Percentiles rank a stretch among this genome's conserved stretches.
Conservation (phyloP, 306 rosid genomes). For the Mimosa pudica region DNA sequence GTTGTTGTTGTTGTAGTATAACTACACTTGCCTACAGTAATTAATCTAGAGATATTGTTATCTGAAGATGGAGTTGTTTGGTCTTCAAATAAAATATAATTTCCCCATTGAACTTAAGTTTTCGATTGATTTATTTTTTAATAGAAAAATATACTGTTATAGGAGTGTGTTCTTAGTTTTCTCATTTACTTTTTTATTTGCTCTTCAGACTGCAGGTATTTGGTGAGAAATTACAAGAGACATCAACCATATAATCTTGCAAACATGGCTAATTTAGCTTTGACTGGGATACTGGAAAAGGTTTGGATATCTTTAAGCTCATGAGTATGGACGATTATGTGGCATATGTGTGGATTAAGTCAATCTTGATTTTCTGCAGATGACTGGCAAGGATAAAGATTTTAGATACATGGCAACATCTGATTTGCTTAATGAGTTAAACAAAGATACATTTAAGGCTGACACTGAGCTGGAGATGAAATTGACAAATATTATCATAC, state of each 20-base stretch:
- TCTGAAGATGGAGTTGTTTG: background rate
- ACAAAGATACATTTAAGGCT: constrained; percentile 61
- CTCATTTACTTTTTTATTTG: constrained; percentile 8
- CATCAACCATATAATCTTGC: background rate
- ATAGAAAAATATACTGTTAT: background rate
- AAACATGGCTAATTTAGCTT: constrained; percentile 70
- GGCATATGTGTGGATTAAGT: background rate
- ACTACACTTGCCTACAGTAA: background rate
- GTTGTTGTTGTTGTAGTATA: background rate
- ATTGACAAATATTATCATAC: constrained; percentile 60
- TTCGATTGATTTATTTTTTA: constrained; percentile 4
- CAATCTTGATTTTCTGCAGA: constrained; percentile 40
- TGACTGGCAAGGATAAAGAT: constrained; percentile 82
- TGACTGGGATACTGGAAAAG: constrained; percentile 86
- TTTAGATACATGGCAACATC: constrained; percentile 81
- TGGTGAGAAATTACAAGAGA: constrained; percentile 19
- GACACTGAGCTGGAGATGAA: constrained; percentile 70
- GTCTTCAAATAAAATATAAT: background rate
- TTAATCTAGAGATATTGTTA: background rate
- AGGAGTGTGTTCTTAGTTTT: background rate
- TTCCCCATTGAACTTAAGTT: background rate
- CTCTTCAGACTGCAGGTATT: constrained; percentile 30
- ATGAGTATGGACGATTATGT: background rate
- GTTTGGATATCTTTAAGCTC: constrained; percentile 35
- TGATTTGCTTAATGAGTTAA: constrained; percentile 67